Evolutionary conservation across 768 basidiomycete genomes (phyloP).

Genomic region (Floccularia luteovirens): DNA sequence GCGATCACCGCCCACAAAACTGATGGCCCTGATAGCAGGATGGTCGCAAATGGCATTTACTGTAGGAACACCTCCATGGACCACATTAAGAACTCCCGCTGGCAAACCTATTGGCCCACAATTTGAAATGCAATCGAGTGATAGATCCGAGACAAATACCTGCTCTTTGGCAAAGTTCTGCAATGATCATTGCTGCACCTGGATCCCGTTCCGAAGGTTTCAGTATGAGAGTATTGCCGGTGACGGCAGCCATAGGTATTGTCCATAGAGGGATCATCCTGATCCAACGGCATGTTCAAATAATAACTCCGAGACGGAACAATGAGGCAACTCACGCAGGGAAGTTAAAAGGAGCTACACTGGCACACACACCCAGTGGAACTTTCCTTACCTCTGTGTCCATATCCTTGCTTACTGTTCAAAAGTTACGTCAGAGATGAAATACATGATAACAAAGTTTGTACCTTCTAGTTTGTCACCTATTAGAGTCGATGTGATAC

Average conservation of each 20-base stretch:
- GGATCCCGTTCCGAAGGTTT: constrained; percentile 97
- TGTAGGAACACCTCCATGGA: constrained; percentile 85
- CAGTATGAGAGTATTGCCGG: constrained; percentile 90
- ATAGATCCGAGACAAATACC: constrained; percentile 26
- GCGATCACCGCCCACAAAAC: constrained; percentile 91
- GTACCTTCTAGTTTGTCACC: constrained; percentile 91
- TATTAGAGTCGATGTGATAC: constrained; percentile 77
- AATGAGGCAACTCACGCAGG: constrained; percentile 53
- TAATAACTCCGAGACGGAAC: constrained; percentile 2
- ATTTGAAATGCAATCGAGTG: neutral
- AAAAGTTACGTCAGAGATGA: constrained; percentile 4
- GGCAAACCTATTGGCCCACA: constrained; percentile 48
- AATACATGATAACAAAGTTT: constrained; percentile 8
- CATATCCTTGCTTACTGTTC: constrained; percentile 87
- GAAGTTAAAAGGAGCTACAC: constrained; percentile 85
- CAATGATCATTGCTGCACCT: constrained; percentile 96
- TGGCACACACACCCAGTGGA: constrained; percentile 85
- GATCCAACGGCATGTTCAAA: constrained; percentile 1
- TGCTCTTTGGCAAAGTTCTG: constrained; percentile 86
- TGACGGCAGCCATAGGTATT: constrained; percentile 81
- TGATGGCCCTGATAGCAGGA: constrained; percentile 87
- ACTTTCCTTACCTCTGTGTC: constrained; percentile 82
- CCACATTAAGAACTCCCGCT: constrained; percentile 84
- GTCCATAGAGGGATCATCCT: constrained; percentile 98
- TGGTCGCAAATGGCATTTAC: constrained; percentile 95